Conservation (phyloP, 2,329 filamentous ascomycete genomes). For the Xylariaceae sp. region DNA sequence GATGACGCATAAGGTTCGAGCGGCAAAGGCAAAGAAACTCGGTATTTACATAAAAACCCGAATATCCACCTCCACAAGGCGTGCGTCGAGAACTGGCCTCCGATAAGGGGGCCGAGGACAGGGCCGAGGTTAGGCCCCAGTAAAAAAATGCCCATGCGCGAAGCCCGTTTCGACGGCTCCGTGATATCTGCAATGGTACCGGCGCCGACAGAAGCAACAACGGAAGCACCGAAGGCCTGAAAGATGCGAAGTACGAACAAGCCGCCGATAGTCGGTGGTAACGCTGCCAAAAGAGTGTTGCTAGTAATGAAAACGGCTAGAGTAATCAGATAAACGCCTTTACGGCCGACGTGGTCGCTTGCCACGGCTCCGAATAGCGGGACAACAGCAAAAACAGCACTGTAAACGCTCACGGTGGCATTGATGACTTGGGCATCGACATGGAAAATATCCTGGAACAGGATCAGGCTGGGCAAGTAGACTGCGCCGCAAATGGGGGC, state of each 20-base stretch:
- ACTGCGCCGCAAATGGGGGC: conserved; percentile 43
- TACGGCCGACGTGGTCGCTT: conserved; percentile 39
- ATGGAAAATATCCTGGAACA: conserved; percentile 38
- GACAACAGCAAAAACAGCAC: conserved; percentile 42
- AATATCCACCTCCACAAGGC: conserved; percentile 44
- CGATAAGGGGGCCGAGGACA: conserved; percentile 42
- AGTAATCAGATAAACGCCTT: conserved; percentile 40
- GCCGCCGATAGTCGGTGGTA: conserved; percentile 37
- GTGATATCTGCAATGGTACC: conserved; percentile 43
- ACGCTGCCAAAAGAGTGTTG: conserved; percentile 37
- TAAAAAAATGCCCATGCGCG: conserved; percentile 40
- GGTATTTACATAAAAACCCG: conserved; percentile 34
- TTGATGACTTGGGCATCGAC: conserved; percentile 37
- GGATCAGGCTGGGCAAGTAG: conserved; percentile 40
- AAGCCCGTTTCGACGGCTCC: conserved; percentile 38
- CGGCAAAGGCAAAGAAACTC: too few relatives aligned
- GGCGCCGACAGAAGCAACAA: conserved; percentile 41
- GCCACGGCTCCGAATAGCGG: conserved; percentile 41
- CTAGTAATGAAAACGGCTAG: conserved; percentile 38
- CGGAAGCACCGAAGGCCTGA: conserved; percentile 42
- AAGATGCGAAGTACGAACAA: conserved; percentile 40
- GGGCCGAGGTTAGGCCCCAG: conserved; percentile 44
- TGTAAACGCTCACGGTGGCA: conserved; percentile 44
- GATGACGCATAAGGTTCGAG: too few relatives aligned
- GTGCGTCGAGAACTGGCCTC: conserved; percentile 36